phyloP scores from a whole-genome alignment of 163 green algal species.

The Trebouxiophyceae sp. region DNA sequence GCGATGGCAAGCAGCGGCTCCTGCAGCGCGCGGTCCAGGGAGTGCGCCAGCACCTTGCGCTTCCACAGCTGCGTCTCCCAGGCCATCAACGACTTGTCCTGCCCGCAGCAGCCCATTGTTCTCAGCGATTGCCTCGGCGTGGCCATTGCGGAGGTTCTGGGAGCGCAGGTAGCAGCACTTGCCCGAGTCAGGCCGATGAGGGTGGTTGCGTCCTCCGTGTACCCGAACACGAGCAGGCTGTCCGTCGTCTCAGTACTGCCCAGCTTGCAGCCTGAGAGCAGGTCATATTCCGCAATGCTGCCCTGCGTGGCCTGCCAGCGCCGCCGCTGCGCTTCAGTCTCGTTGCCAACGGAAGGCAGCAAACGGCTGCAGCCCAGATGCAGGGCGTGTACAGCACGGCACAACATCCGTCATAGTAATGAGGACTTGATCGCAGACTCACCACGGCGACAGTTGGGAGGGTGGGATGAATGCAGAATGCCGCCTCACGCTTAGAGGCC shows the following conservation, averaged over 20 bases:
- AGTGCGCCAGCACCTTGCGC: not conserved
- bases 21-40: not conserved
- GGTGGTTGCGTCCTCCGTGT: slow-evolving; percentile 35
- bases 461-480: too few relatives aligned
- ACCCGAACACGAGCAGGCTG: slow-evolving; percentile 34
- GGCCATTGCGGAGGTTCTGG: not conserved
- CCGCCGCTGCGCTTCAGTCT: too few relatives aligned
- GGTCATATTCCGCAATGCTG: slow-evolving; percentile 48
- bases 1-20: not conserved
- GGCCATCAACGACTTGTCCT: not conserved
- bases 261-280: slow-evolving; percentile 40
- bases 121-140: too few relatives aligned
- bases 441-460: too few relatives aligned
- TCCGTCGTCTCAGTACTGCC: slow-evolving; percentile 38
- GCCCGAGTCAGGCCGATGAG: slow-evolving; percentile 47
- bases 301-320: too few relatives aligned
- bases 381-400: too few relatives aligned
- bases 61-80: slow-evolving; percentile 1
- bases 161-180: not conserved
- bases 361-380: too few relatives aligned
- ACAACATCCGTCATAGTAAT: too few relatives aligned
- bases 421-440: too few relatives aligned
- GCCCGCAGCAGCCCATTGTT: too few relatives aligned
- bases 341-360: too few relatives aligned
- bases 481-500: too few relatives aligned